Conservation (phyloP, 2,329 filamentous ascomycete species). For the Talaromyces sp. region DNA sequence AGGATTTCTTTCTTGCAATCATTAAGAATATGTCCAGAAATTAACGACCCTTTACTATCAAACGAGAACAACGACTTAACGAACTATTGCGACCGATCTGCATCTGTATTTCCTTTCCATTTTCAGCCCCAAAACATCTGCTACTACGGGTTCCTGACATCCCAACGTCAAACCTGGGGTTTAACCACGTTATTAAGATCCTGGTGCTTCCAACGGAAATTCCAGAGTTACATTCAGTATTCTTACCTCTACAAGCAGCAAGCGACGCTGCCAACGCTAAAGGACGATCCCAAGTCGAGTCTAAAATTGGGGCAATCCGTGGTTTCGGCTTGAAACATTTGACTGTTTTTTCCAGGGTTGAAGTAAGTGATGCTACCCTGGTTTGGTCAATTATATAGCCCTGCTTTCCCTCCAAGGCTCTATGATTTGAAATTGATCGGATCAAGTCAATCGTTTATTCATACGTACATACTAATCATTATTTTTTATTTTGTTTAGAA, state of each 20-base stretch:
- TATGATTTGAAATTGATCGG: neutral
- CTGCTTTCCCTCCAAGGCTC: neutral
- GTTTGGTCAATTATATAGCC: conserved; percentile 6
- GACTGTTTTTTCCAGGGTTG: neutral
- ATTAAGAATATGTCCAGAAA: neutral
- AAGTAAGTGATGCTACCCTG: conserved; percentile 3
- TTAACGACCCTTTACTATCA: neutral
- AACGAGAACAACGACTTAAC: neutral
- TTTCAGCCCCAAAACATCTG: neutral
- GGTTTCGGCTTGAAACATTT: conserved; percentile 11
- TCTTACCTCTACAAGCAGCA: neutral
- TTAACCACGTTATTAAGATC: neutral
- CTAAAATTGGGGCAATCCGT: neutral
- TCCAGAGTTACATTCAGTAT: neutral
- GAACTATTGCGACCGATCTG: neutral
- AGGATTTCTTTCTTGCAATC: neutral
- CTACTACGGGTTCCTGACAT: neutral
- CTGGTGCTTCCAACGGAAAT: neutral
- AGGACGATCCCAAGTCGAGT: conserved; percentile 4
- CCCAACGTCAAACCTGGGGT: neutral
- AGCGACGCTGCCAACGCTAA: neutral
- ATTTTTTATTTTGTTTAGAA: conserved; percentile 7
- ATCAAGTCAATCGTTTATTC: neutral
- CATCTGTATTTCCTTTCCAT: neutral
- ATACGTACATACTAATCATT: conserved; percentile 8